Evolutionary conservation across 2,329 filamentous ascomycete species (phyloP).

Genomic region (Penicillium sp.): DNA sequence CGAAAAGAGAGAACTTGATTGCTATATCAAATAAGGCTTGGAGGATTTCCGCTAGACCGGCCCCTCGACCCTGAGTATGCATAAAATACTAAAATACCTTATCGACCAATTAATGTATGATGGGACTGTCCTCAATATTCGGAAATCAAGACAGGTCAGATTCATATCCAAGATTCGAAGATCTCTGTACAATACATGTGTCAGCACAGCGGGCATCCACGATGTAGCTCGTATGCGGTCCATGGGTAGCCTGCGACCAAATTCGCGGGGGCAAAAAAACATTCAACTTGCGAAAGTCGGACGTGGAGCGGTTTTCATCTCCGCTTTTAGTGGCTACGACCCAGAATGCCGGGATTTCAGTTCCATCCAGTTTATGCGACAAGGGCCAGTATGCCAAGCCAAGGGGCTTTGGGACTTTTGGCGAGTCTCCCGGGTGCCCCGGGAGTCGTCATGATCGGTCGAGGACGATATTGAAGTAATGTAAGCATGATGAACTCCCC

Average conservation of each 20-base stretch:
- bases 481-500: too few species aligned
- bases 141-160: not conserved
- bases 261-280: too few species aligned
- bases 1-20: not conserved
- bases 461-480: too few species aligned
- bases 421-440: not conserved
- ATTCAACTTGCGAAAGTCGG: not conserved
- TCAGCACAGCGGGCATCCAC: not conserved
- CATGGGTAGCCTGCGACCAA: not conserved
- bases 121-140: not conserved
- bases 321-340: constrained; percentile 11
- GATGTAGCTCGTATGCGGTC: not conserved
- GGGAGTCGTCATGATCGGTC: not conserved
- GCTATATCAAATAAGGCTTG: not conserved
- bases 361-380: not conserved
- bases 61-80: not conserved
- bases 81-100: not conserved
- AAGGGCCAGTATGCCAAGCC: not conserved
- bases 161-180: not conserved
- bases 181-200: not conserved
- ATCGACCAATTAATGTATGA: not conserved
- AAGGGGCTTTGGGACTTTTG: not conserved
- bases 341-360: constrained; percentile 8
- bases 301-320: constrained; percentile 4
- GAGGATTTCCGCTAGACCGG: not conserved